Conservation (phyloP, 2,329 filamentous ascomycete genomes). For the Penicillium frequentans region DNA sequence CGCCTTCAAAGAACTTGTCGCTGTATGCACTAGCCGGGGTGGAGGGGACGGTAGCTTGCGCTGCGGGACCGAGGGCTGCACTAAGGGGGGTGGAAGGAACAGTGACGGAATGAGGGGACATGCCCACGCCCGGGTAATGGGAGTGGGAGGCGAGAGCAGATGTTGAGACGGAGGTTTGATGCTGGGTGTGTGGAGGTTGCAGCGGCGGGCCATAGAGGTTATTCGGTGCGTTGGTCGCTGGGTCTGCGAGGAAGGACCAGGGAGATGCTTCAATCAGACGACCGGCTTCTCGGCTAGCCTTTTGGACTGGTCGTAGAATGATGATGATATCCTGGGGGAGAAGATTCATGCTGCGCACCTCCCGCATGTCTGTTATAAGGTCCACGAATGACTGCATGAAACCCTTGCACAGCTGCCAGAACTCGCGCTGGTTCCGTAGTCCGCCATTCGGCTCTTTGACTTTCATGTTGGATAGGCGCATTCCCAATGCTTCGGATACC, state of each 20-base stretch:
- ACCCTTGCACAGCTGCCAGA: conserved; percentile 69
- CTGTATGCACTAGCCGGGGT: conserved; percentile 50
- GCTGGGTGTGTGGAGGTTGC: conserved; percentile 32
- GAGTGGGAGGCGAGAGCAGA: conserved; percentile 20
- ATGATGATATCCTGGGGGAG: conserved; percentile 67
- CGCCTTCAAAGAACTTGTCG: conserved; percentile 50
- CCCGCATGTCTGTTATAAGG: conserved; percentile 48
- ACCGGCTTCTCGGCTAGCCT: conserved; percentile 76
- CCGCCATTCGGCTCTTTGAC: conserved; percentile 79
- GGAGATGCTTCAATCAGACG: conserved; percentile 68
- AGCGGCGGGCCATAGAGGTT: conserved; percentile 38
- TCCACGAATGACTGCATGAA: conserved; percentile 52
- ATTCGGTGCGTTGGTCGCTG: conserved; percentile 33
- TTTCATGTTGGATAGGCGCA: conserved; percentile 74
- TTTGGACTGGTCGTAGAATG: conserved; percentile 77
- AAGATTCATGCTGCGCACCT: conserved; percentile 49
- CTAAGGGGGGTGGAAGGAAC: conserved; percentile 86
- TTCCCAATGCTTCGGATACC: conserved; percentile 71
- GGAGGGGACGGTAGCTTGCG: conserved; percentile 82
- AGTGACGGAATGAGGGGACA: conserved; percentile 53
- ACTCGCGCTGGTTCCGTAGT: conserved; percentile 57
- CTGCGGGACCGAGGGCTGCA: conserved; percentile 83
- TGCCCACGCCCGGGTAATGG: conserved; percentile 27
- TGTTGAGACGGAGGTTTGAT: conserved; percentile 32
- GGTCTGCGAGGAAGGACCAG: conserved; percentile 58